A percentile compares a stretch with the other conserved stretches of the same genome.
Evolutionary conservation across 2,329 filamentous ascomycete species (phyloP).

Genomic region (Alternaria metachromatica): DNA sequence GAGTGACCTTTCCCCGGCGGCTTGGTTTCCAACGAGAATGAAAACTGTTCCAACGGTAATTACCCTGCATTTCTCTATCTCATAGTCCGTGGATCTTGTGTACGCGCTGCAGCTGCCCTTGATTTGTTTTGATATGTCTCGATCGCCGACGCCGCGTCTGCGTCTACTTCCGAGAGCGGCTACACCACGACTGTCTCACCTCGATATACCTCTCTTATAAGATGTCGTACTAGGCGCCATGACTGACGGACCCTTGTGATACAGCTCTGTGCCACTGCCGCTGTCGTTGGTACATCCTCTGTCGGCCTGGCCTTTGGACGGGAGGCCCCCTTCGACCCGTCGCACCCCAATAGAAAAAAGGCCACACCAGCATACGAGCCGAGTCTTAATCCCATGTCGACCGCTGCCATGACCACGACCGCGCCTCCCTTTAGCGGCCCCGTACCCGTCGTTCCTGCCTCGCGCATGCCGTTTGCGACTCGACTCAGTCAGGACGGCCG

Average conservation of each 20-base stretch:
- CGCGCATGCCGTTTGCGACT: conserved; percentile 34
- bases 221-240: conserved; percentile 37
- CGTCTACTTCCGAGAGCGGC: conserved; percentile 31
- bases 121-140: conserved; percentile 41
- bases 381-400: conserved; percentile 35
- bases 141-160: conserved; percentile 25
- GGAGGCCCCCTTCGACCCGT: conserved; percentile 51
- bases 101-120: conserved; percentile 27
- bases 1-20: conserved; percentile 48
- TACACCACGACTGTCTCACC: conserved; percentile 34
- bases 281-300: conserved; percentile 64
- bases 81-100: conserved; percentile 13
- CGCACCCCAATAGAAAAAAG: conserved; percentile 49
- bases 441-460: conserved; percentile 29
- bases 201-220: conserved; percentile 23
- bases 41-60: conserved; percentile 56
- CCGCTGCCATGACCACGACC: conserved; percentile 34
- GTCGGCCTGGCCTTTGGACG: conserved; percentile 65
- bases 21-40: conserved; percentile 51
- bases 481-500: conserved; percentile 41
- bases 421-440: conserved; percentile 33
- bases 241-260: conserved; percentile 47
- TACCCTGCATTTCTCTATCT: conserved; percentile 28
- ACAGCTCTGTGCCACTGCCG: conserved; percentile 69
- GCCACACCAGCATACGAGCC: conserved; percentile 43